Evolutionary conservation across 768 basidiomycete species (phyloP), one percentile per base, ranked within the genome.

Genomic region (Mycena vitilis): DNA sequence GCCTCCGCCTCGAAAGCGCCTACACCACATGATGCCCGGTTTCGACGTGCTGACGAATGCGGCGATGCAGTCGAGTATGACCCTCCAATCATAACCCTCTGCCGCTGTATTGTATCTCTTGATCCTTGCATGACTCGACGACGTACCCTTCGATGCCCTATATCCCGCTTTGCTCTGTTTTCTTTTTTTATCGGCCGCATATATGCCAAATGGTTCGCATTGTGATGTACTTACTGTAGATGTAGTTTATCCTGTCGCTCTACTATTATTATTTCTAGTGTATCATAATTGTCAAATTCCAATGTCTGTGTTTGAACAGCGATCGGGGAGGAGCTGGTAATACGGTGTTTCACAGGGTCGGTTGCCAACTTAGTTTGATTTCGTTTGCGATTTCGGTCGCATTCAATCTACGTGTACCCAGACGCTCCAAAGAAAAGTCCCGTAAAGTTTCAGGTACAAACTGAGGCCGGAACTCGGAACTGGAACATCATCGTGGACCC

Each of bases 1-100:
- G n/a, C 63, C 63, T 49, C 86, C 85, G 53, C 88, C 89, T 20
- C 84, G 90, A 74, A 91, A 91, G 78, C 87, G 90, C 62, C 79
- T 85, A 23, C 90, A 91, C 77, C 89, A 90, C 75, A 86, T 90
- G 83, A 87, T 89, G 78, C 82, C 84, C 55, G 82, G 82, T 18
- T 88, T 86, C 72, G 86, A 89, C 75, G 81, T 88, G 72, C 77
- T 86, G 81, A 85, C 82, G 74, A 84, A 81, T 68, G 80, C 85
- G 57, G 82, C 87, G 53, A 72, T 90, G 72, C 88, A 88, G 73
- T 77, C 87, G 68, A 86, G 83, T 71, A 84, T 89, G 81, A 76
- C 85, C 68, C 78, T 89, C 73, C 84, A 85, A 75, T 82, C 85
- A 82, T 89, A 81, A 81, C 69, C 38, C 37, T 56, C 4, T 30